phyloP scores from a whole-genome alignment of 1,284 basidiomycete species.

The Rhodofomes roseus region DNA sequence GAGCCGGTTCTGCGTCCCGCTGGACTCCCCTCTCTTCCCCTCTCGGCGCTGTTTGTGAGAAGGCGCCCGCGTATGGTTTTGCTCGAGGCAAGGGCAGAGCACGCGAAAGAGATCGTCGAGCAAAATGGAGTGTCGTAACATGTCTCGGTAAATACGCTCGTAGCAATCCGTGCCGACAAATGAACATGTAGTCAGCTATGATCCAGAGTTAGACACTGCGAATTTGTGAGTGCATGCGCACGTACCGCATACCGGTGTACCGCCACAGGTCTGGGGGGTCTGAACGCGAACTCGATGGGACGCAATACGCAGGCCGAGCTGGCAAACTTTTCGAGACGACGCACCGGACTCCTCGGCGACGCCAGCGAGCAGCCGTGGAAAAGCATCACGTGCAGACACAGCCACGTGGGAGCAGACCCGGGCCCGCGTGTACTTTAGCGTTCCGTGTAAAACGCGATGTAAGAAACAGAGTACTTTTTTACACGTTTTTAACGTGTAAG shows the following conservation, averaged over 20 bases:
- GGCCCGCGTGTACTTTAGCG: neutral
- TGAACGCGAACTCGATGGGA: constrained; percentile 1
- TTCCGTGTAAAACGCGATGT: too few relatives aligned
- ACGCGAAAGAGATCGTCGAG: constrained; percentile 1
- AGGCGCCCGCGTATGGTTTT: neutral
- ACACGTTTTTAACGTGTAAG: too few relatives aligned
- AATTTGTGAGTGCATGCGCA: constrained; percentile 1
- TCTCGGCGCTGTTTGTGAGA: neutral
- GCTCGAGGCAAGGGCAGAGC: neutral
- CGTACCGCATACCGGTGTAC: constrained; percentile 28
- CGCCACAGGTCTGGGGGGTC: constrained; percentile 5
- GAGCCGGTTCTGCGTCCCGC: neutral
- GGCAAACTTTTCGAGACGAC: constrained; percentile 8
- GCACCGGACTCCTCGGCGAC: constrained; percentile 2
- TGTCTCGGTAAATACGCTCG: constrained; percentile 26
- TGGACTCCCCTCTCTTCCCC: neutral
- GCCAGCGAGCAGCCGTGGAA: neutral
- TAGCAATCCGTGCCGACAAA: constrained; percentile 31
- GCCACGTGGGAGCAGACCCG: neutral
- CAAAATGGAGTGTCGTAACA: constrained; percentile 9
- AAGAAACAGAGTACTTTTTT: too few relatives aligned
- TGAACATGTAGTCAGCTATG: constrained; percentile 32
- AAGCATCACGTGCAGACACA: neutral
- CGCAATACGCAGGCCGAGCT: constrained; percentile 3
- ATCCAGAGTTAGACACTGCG: neutral